Conservation (phyloP, 1,139 yeast genomes). For the Pichia sp. region DNA sequence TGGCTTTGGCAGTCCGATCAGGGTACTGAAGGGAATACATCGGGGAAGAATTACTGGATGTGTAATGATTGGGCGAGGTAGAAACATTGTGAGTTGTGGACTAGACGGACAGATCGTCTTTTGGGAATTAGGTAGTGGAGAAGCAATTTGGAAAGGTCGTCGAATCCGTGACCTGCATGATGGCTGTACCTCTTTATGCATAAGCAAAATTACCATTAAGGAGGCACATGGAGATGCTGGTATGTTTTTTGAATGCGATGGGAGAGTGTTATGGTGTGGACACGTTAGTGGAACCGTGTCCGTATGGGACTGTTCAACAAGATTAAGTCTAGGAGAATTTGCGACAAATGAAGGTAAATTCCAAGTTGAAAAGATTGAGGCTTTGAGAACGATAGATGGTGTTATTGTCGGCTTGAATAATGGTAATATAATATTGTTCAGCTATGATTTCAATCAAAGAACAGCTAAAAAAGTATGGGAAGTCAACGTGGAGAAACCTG, state of each 20-base stretch:
- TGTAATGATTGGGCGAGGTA: slow-evolving; percentile 53
- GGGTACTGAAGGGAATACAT: slow-evolving; percentile 47
- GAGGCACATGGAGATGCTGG: slow-evolving; percentile 14
- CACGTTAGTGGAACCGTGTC: slow-evolving; percentile 45
- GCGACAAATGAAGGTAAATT: slow-evolving; percentile 7
- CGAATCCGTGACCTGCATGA: slow-evolving; percentile 33
- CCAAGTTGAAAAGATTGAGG: slow-evolving; percentile 3
- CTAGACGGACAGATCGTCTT: slow-evolving; percentile 50
- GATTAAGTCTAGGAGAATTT: slow-evolving; percentile 24
- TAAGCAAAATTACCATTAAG: slow-evolving; percentile 20
- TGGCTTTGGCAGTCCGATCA: slow-evolving; percentile 42
- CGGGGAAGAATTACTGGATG: slow-evolving; percentile 42
- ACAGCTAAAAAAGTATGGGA: slow-evolving; percentile 13
- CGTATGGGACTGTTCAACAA: slow-evolving; percentile 36
- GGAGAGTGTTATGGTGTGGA: slow-evolving; percentile 38
- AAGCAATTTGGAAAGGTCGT: slow-evolving; percentile 38
- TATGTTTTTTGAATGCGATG: slow-evolving; percentile 23
- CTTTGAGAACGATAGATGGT: slow-evolving; percentile 7
- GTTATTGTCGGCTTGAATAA: slow-evolving; percentile 5
- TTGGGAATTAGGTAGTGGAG: slow-evolving; percentile 67
- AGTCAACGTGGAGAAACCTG: slow-evolving; percentile 1
- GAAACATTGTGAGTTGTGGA: slow-evolving; percentile 55
- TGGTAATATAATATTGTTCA: not conserved
- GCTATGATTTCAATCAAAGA: slow-evolving; percentile 6
- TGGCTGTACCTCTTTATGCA: slow-evolving; percentile 20